phyloP scores from a whole-genome alignment of 768 basidiomycete species.

The Suillus subluteus region DNA sequence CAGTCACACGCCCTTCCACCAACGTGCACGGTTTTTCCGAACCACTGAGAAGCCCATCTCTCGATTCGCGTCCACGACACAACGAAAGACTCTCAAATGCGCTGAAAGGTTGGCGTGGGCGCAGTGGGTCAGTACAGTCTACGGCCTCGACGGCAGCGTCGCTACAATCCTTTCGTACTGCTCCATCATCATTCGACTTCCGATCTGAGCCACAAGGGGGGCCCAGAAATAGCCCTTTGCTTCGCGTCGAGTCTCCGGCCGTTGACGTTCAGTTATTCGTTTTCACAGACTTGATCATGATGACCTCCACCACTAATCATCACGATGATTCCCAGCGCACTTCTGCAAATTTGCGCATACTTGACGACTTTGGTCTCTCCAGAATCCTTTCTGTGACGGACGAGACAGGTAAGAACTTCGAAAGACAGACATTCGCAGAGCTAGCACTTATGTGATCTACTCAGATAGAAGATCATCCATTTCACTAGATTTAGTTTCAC shows the following conservation, averaged over 20 bases:
- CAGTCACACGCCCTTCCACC: slow-evolving; percentile 18
- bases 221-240: slow-evolving; percentile 20
- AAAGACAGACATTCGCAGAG: background rate
- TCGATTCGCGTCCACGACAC: slow-evolving; percentile 12
- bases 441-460: slow-evolving; percentile 1
- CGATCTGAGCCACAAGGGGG: slow-evolving; percentile 10
- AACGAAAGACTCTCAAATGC: slow-evolving; percentile 41
- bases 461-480: slow-evolving; percentile 38
- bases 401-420: slow-evolving; percentile 26
- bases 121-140: slow-evolving; percentile 43
- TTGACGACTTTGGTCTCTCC: slow-evolving; percentile 50
- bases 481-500: slow-evolving; percentile 54
- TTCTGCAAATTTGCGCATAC: slow-evolving; percentile 42
- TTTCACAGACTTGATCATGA: slow-evolving; percentile 72
- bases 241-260: slow-evolving; percentile 29
- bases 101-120: slow-evolving; percentile 49
- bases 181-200: slow-evolving; percentile 34
- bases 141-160: slow-evolving; percentile 26
- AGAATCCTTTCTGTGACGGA: slow-evolving; percentile 52
- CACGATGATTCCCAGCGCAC: slow-evolving; percentile 26
- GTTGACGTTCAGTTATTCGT: slow-evolving; percentile 48
- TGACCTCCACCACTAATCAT: slow-evolving; percentile 43
- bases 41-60: background rate
- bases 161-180: slow-evolving; percentile 29
- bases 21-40: background rate